Percentiles rank a stretch among this genome's conserved stretches.
phyloP scores from a whole-genome alignment of 2,329 filamentous ascomycete species.

The Fusarium citri region DNA sequence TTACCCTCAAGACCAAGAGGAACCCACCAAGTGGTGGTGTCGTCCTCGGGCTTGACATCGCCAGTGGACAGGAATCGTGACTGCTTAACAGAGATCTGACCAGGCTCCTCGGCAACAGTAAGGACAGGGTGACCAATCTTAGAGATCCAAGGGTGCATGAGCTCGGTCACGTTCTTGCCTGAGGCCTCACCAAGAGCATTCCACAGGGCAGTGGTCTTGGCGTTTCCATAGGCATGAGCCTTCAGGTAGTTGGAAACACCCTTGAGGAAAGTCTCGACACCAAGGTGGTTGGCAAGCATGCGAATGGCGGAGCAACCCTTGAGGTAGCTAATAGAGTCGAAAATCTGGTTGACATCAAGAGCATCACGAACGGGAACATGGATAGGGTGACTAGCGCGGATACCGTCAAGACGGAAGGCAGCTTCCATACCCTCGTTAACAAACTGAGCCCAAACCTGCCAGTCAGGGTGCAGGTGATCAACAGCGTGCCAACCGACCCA shows the following conservation, averaged over 20 bases:
- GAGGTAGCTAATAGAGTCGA: conserved; percentile 95
- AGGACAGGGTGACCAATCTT: conserved; percentile 95
- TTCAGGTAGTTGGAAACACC: conserved; percentile 92
- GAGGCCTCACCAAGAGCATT: conserved; percentile 87
- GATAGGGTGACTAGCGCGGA: conserved; percentile 94
- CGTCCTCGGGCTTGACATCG: conserved; percentile 90
- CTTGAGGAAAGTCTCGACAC: conserved; percentile 86
- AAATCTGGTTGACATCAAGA: conserved; percentile 96
- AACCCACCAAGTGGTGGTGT: conserved; percentile 95
- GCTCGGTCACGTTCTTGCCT: conserved; percentile 82
- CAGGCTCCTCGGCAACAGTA: conserved; percentile 84
- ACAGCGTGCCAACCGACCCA: conserved; percentile 97
- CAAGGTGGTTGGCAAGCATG: conserved; percentile 93
- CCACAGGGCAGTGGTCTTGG: conserved; percentile 93
- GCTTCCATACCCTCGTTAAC: conserved; percentile 94
- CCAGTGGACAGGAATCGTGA: conserved; percentile 91
- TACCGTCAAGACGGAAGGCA: conserved; percentile 88
- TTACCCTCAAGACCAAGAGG: conserved; percentile 88
- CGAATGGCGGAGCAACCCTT: conserved; percentile 97
- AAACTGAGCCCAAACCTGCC: conserved; percentile 98
- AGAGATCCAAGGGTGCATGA: conserved; percentile 96
- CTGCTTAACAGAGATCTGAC: conserved; percentile 85
- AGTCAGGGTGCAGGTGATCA: conserved; percentile 93
- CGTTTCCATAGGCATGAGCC: conserved; percentile 87
- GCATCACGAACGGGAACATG: conserved; percentile 95